Base-by-base conservation (phyloP, 2,329 filamentous ascomycete genomes). In the Ophiognomonia clavigignenti-juglandacearum region DNA sequence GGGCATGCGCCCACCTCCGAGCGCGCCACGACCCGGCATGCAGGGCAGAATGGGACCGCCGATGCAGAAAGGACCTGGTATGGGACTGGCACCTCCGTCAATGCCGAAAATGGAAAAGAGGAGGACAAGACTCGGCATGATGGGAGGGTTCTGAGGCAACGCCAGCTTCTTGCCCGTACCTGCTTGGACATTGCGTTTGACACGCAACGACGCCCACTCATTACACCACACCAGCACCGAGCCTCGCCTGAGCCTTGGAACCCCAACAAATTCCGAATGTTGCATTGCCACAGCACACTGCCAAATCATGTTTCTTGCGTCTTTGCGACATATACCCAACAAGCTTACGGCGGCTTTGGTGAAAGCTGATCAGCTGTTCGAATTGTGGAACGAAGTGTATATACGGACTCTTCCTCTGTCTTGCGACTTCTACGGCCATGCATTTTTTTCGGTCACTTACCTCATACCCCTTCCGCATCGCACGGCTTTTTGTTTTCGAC, bases 61-160 rank as follows among this genome's bases (percentile, higher is more conserved):
- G 20, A 20, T 56, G 56, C 57, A 61, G 35, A 49, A 63, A 70
- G 18, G 67, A 65, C 5, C 64, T 63, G 45, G 64, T 58, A 47
- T 45, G 42, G 48, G 46, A 18, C 58, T 62, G 27, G 59, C n/a
- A n/a, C n/a, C 47, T 57, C 54, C 65, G 53, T 49, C 64, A 9
- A 67, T 67, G 57, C 71, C 74, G 41, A 68, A 66, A 53, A 78
- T 82, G 77, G 78, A 81, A 66, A 82, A 81, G 69, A 72, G 78
- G 54, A 80, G 77, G 70, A 82, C 78, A 50, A 70, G 78, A 52
- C 60, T 82, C 43, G 77, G 78, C 49, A 79, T 78, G 72, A 77
- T 80, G 68, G 72, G 59, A 10, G 18, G 34, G 4, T 36, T 36
- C 13, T 36, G 18, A 20, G 16, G 18, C n/a, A 20, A 20, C 10